Evolutionary conservation across 208 protist species (phyloP), one percentile per base, ranked within the genome.

Genomic region (Angomonas desouzai): DNA sequence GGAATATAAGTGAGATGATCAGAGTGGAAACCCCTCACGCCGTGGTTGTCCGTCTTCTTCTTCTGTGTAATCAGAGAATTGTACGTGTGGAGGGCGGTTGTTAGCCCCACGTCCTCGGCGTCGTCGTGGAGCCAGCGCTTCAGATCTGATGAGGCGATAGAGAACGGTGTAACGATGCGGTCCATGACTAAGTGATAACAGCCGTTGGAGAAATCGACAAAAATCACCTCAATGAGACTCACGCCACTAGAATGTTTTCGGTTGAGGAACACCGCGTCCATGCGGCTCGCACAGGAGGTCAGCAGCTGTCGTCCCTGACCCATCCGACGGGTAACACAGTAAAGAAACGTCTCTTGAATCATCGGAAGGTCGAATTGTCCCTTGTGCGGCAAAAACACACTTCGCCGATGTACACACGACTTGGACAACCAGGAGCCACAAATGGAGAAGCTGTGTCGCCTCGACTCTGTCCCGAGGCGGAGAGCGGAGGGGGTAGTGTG

Each of bases 291-390:
- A 16, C 20, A 13, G 6, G 18, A 51, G 9, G n/a, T 51, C 20
- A 51, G 20, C 4, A 91, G 65, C 1, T 62, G 55, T 64, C 79
- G 85, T 11, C 82, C 88, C 22, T 63, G 40, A 38, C 72, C 68
- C 40, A 90, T 53, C 55, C 88, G 88, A 13, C 84, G 84, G 40
- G 75, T 30, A 9, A 91, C 72, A 49, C 81, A 60, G 59, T 79
- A 76, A 40, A 69, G 70, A 65, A 94, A 90, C 32, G 72, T 64
- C 20, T 82, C 70, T 40, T 82, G 69, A 18, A 61, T 61, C 34
- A 79, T 58, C 36, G 69, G 48, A 6, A 65, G 64, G 59, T 79
- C 80, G 33, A 34, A 55, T 13, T 23, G 10, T 27, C 45, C 20
- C 45, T 23, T 13, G n/a, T 51, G 20, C 20, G 45, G 45, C 4